Base-by-base conservation (phyloP, 2,329 filamentous ascomycete species). In the Phialemonium atrogriseum region DNA sequence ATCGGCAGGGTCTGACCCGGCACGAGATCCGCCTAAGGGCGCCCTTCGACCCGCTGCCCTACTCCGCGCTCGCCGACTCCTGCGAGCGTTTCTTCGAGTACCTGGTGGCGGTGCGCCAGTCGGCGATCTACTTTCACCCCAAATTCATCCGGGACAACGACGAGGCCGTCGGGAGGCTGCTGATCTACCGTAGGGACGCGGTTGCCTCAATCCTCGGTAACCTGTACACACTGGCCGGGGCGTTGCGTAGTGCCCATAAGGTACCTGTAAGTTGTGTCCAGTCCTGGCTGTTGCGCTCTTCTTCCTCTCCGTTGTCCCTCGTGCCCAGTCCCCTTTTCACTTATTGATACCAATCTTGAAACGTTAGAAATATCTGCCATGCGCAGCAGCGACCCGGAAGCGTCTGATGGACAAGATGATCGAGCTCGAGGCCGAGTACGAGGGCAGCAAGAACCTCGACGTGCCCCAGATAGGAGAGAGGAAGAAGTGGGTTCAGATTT, bases 11-110 rank as follows among this genome's bases (percentile, higher is more conserved):
- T 21, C 58, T 77, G 38, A 74, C 73, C 0, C 63, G 68, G 12
- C 73, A 77, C 42, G 73, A 77, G 43, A 64, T 74, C 39, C 69
- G 73, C 3, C 60, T 77, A 21, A 65, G 72, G 14, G 70, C 62
- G 2, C 68, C 69, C 2, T 77, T 77, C 40, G 61, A 77, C 34
- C 65, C 70, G 1, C 50, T 69, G 2, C 70, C 71, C 0, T 76
- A 75, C 47, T 66, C 64, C 3, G 70, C 62, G 10, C 62, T 77
- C 5, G 68, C 73, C 28, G 64, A 68, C 39, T 58, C 62, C 6
- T 73, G 67, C 33, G 72, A 77, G 46, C 59, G 60, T 4, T 75
- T 77, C 55, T 74, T 76, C 40, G 72, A 76, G 39, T 67, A 74
- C 38, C 59, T 75, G 34, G 65, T 76, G 16, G 60, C 68, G 12